Base-by-base conservation (phyloP, 2,329 filamentous ascomycete species). In the Calonectria fujianensis region DNA sequence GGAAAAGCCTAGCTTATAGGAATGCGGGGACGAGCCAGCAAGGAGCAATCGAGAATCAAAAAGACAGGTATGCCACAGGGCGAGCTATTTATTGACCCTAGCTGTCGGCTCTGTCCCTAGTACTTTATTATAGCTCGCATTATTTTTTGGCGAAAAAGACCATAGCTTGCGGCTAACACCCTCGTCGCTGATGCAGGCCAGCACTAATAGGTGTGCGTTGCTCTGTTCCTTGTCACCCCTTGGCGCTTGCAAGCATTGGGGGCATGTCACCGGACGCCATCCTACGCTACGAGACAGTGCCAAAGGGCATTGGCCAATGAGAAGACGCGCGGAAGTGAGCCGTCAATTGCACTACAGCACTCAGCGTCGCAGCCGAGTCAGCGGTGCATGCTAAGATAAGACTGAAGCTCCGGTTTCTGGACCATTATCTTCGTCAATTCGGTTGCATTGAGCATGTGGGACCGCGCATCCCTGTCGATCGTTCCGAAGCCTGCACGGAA, bases 121-220 rank as follows among this genome's bases (percentile, higher is more conserved):
- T 16, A 6, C 29, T 14, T 18, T 57, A 48, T 13, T 48, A 48
- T 24, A 48, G n/a, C 45, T 48, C 10, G n/a, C n/a, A n/a, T 24
- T 48, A 24, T 48, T 48, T 48, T 24, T 45, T 11, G 10, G 45
- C 45, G 20, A 24, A 24, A 48, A 48, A 48, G 29, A n/a, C 31
- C 20, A 35, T n/a, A 8, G 14, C n/a, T 29, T 41, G 57, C 57
- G 37, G 37, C 57, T 37, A 63, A 63, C 37, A 41, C 57, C 57
- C 57, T 41, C 37, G n/a, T 24, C 7, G 57, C 57, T 57, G 35
- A 41, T 5, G 14, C 27, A 27, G 24, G 8, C 37, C 27, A 41
- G 4, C 57, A 5, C 35, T 18, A 10, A 37, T 24, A 41, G 57
- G 57, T 18, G 24, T n/a, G 20, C 16, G 24, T 14, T n/a, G 16